These are phyloP conservation scores for Euphorbia peplus DNA, from an alignment of 345 rosid species.

Conservation along the genomic window DNA sequence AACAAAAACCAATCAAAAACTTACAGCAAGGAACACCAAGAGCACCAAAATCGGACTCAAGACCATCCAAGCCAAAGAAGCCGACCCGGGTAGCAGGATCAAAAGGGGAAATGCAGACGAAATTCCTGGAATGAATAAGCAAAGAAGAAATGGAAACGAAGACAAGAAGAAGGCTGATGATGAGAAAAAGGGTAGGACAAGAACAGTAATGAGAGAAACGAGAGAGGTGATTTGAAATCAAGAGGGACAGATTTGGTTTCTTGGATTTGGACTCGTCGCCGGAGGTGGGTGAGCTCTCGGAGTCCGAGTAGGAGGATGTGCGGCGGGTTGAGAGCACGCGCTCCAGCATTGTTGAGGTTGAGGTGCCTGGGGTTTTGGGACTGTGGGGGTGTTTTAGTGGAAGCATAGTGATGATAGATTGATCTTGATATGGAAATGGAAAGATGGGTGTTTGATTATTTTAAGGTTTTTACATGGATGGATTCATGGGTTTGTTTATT, in stretches of 20 bases:
- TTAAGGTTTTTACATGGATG: too few relatives aligned
- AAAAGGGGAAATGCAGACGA: slow-evolving; percentile 72
- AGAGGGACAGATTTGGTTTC: slow-evolving; percentile 21
- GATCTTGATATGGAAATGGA: neutral
- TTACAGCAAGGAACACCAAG: slow-evolving; percentile 99
- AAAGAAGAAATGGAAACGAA: slow-evolving; percentile 12
- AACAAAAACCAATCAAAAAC: slow-evolving; percentile 14
- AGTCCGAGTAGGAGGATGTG: slow-evolving; percentile 10
- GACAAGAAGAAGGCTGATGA: slow-evolving; percentile 21
- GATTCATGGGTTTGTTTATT: neutral
- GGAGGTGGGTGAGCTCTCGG: slow-evolving; percentile 3
- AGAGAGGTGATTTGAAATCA: slow-evolving; percentile 27
- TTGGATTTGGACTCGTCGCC: slow-evolving; percentile 32
- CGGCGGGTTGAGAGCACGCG: slow-evolving; percentile 28
- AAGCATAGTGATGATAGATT: slow-evolving; percentile 1
- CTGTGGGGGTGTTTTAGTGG: slow-evolving; percentile 9
- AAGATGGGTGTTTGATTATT: neutral
- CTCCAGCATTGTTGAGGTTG: slow-evolving; percentile 29
- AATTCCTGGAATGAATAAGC: slow-evolving; percentile 30
- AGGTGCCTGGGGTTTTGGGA: slow-evolving; percentile 5
- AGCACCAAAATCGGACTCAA: slow-evolving; percentile 83
- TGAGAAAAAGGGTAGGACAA: slow-evolving; percentile 21
- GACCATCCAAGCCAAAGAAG: slow-evolving; percentile 67
- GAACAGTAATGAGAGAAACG: slow-evolving; percentile 21
- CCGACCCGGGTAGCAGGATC: slow-evolving; percentile 68